phyloP scores from a whole-genome alignment of 78 protist genomes.

The Monosiga brevicollis region DNA sequence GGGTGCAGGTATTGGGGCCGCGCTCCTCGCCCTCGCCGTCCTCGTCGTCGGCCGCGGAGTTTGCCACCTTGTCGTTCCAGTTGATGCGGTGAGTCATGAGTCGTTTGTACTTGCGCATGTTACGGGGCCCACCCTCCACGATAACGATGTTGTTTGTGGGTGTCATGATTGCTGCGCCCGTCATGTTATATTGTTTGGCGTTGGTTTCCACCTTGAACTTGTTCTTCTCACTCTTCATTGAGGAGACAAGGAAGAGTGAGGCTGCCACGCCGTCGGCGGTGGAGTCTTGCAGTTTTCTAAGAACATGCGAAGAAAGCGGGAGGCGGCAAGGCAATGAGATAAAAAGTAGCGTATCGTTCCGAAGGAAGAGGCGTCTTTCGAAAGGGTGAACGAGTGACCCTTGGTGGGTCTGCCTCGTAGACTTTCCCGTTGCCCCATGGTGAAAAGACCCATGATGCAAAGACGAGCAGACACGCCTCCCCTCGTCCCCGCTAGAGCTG shows the following conservation, averaged over 20 bases:
- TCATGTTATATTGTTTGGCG: slow-evolving; percentile 18
- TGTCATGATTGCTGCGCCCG: slow-evolving; percentile 11
- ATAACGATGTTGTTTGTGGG: background rate
- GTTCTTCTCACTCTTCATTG: background rate
- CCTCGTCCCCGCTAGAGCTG: too few species aligned
- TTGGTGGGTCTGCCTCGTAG: too few species aligned
- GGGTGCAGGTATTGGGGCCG: background rate
- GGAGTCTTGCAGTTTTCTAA: slow-evolving; percentile 21
- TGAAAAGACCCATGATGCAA: too few species aligned
- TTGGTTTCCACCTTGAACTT: slow-evolving; percentile 4
- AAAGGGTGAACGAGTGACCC: too few species aligned
- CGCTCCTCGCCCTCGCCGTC: background rate
- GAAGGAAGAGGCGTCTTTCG: too few species aligned
- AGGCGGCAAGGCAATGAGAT: too few species aligned
- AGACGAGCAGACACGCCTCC: too few species aligned
- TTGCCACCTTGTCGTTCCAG: background rate
- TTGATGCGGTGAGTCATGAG: slow-evolving; percentile 11
- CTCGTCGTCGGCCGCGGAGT: background rate
- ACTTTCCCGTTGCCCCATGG: too few species aligned
- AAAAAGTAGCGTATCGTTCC: too few species aligned
- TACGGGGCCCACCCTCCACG: slow-evolving; percentile 9
- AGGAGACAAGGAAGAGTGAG: background rate
- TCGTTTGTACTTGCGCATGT: background rate
- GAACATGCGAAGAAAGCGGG: too few species aligned
- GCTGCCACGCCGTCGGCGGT: background rate